phyloP scores from a whole-genome alignment of 2,329 filamentous ascomycete genomes.

The Botrytis medusae region DNA sequence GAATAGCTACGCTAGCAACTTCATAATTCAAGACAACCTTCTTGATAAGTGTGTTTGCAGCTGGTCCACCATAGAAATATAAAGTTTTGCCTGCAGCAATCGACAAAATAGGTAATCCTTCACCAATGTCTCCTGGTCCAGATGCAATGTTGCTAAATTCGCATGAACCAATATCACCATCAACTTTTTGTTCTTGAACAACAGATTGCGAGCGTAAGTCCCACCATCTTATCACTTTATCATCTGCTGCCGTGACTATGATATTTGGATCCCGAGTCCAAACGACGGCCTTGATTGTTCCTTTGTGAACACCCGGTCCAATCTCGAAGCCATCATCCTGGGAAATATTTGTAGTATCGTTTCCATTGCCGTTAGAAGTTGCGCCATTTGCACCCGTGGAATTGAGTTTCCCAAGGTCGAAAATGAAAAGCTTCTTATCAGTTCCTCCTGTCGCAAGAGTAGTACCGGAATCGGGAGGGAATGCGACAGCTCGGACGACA shows the following conservation, averaged over 20 bases:
- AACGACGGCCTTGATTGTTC: constrained; percentile 92
- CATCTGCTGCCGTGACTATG: constrained; percentile 84
- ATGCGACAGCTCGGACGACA: constrained; percentile 91
- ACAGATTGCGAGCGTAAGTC: constrained; percentile 76
- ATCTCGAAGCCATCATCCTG: constrained; percentile 78
- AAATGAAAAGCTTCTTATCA: constrained; percentile 95
- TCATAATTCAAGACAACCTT: constrained; percentile 77
- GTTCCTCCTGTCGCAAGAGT: constrained; percentile 90
- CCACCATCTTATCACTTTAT: constrained; percentile 93
- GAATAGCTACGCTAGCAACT: constrained; percentile 85
- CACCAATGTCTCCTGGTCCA: constrained; percentile 61
- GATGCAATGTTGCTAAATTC: constrained; percentile 73
- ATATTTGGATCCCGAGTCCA: constrained; percentile 89
- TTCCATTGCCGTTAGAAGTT: constrained; percentile 37
- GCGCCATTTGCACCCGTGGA: constrained; percentile 26
- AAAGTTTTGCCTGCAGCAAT: constrained; percentile 93
- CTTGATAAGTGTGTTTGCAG: constrained; percentile 73
- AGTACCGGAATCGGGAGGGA: constrained; percentile 76
- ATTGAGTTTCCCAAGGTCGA: constrained; percentile 67
- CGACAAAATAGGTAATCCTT: constrained; percentile 71
- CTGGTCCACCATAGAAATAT: constrained; percentile 82
- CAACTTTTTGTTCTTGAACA: constrained; percentile 74
- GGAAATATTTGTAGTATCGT: constrained; percentile 49
- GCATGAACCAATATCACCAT: constrained; percentile 86
- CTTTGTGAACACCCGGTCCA: constrained; percentile 76